Base-by-base conservation (phyloP, 1,284 basidiomycete species). In the Ceratobasidium sp. region DNA sequence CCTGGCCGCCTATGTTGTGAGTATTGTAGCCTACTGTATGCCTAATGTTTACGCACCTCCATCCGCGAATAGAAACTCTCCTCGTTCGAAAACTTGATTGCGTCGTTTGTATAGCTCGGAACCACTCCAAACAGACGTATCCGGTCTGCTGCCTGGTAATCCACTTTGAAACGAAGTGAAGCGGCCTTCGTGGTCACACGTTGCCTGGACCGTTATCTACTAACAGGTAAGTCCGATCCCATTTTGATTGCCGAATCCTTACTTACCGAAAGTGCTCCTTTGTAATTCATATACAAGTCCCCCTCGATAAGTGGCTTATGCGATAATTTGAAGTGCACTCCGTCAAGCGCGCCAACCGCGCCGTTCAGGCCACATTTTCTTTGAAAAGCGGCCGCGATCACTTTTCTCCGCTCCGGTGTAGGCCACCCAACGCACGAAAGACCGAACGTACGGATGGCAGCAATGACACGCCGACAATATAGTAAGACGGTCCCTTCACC, bases 11-110 rank as follows among this genome's bases (percentile, higher is more conserved):
- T 23, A 58, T 1, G 20, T 23, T 4, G 58, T 73, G 39, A 73
- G 71, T 72, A 26, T 23, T 40, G 10, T 23, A 39, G 12, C 39
- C n/a, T 33, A 33, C 20, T 26, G 51, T 39, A 9, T 18, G 20
- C 23, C 23, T 9, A 55, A 55, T 55, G 58, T 49, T 40, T 56
- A 33, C 68, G 28, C 53, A 73, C 71, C 71, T 51, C 71, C 58
- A 20, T 73, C 58, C 7, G 58, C 71, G 2, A 73, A 58, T 10
- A 73, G 58, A 63, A 63, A 73, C 33, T 73, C 44, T n/a, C 71
- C 71, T 1, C 42, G 40, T 18, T 20, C 42, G 12, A 73, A 73
- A 2, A 61, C 23, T 12, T 7, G 23, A 23, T 53, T n/a, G 12
- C 58, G 40, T 18, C 28, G 3, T 0, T 15, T 40, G 20, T 18